Evolutionary conservation across 805 yeast genomes (phyloP).

Genomic region (Cyberlindnera samutprakarnensis): DNA sequence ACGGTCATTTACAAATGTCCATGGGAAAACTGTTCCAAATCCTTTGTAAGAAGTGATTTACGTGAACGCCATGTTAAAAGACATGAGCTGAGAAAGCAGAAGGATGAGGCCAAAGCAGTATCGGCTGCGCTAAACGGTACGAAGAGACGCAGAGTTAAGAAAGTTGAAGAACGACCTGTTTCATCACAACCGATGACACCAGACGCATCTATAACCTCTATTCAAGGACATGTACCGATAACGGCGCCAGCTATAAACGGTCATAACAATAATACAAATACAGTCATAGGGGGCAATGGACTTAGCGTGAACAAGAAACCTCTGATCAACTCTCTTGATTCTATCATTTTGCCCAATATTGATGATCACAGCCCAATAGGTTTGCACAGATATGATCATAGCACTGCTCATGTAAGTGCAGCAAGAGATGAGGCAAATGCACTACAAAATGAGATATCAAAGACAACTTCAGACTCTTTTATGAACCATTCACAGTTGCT

Average conservation of each 20-base stretch:
- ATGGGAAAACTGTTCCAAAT: conserved; percentile 43
- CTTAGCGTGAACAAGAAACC: conserved; percentile 13
- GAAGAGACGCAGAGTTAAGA: conserved; percentile 7
- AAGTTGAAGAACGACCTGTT: background rate
- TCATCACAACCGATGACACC: conserved; percentile 2
- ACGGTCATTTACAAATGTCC: conserved; percentile 46
- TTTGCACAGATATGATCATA: conserved; percentile 17
- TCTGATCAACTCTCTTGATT: conserved; percentile 20
- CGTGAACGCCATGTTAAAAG: conserved; percentile 38
- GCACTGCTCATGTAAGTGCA: conserved; percentile 19
- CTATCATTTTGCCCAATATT: conserved; percentile 21
- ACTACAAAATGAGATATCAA: conserved; percentile 2
- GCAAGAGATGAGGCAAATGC: conserved; percentile 24
- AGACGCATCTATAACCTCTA: background rate
- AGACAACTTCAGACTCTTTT: background rate
- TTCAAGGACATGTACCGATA: too few species aligned
- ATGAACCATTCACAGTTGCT: background rate
- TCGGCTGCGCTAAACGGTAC: conserved; percentile 9
- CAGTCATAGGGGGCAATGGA: too few species aligned
- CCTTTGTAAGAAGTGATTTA: conserved; percentile 57
- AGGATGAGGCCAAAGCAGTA: conserved; percentile 20
- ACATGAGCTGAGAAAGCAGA: conserved; percentile 28
- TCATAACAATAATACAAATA: too few species aligned
- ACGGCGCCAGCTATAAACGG: background rate
- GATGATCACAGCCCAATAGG: conserved; percentile 17